Conservation (phyloP, 2,329 filamentous ascomycete species). For the Pseudogymnoascus sp. region DNA sequence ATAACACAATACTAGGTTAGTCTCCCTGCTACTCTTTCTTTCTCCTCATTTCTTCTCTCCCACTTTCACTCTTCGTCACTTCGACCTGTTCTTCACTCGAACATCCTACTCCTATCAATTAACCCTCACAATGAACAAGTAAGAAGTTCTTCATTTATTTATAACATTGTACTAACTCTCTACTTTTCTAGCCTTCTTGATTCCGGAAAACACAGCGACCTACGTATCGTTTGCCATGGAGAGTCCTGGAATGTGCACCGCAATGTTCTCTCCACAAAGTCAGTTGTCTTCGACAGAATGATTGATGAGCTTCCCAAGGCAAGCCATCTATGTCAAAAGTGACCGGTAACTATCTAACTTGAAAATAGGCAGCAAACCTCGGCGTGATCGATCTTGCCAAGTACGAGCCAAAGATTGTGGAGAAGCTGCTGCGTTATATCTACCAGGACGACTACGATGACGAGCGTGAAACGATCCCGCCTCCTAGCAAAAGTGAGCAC, state of each 20-base stretch:
- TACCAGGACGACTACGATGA: background rate
- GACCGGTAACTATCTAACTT: background rate
- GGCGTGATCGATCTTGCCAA: background rate
- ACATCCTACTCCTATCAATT: background rate
- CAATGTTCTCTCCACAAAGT: background rate
- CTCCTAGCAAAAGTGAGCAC: background rate
- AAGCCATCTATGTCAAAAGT: background rate
- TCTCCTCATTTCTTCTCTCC: background rate
- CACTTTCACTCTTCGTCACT: background rate
- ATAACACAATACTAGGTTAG: background rate
- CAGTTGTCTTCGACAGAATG: background rate
- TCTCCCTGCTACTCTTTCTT: background rate
- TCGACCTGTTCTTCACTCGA: background rate
- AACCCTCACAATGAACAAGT: background rate
- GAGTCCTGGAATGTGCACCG: background rate
- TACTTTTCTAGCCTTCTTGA: background rate
- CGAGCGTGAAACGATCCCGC: background rate
- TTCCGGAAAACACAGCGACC: background rate
- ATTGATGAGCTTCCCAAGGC: background rate
- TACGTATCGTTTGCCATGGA: background rate
- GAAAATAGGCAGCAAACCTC: background rate
- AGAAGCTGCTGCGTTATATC: background rate
- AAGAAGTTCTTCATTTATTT: background rate
- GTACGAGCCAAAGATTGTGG: background rate
- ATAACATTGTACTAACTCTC: background rate